Base-by-base conservation (phyloP, 179 eudicot species). In the Camellia oleifera region DNA sequence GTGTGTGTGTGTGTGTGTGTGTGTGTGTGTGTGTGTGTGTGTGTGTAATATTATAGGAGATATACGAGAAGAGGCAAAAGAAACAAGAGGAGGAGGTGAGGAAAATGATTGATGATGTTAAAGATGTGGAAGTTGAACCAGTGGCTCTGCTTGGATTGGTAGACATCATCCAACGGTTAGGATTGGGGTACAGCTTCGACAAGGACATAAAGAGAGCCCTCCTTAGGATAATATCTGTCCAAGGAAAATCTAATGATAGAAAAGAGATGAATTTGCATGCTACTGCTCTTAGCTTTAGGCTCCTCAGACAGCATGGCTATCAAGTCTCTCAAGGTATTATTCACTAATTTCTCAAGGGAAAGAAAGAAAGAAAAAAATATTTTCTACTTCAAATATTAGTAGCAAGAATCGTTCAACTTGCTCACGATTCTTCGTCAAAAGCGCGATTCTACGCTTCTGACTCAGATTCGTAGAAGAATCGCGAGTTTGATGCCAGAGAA, bases 321-420 rank as follows among this genome's bases (percentile, higher is more conserved):
- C 42, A 72, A 46, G 88, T 85, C 40, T 73, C 84, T 56, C 84
- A 82, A 82, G 90, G 90, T 88, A 71, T 15, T 72, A 11, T 20
- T 18, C 42, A 2, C 4, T 44, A 12, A 6, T 52, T 52, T 1
- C 10, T 7, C 10, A 10, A 52, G 2, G 7, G 10, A 10, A 52
- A 52, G 7, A 52, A 52, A 32, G 40, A 32, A 32, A 32, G 40
- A 32, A 32, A 32, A 32, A 32, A 32, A 32, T 32, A 32, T 32
- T 32, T 32, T 32, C 40, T 32, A 32, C 40, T 32, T 32, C 40
- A 32, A 32, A 32, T 32, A 23, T 23, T 23, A 23, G 26, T 23
- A 23, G 26, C 26, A 23, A 23, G 26, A 23, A 23, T 23, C 26
- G 26, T 23, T 23, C 26, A 23, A 23, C 26, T 23, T 23, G 26